A percentile compares a stretch with the other conserved stretches of the same genome.
These are phyloP conservation scores for Dryadomyces quercus-mongolicae DNA, from an alignment of 2,329 filamentous ascomycete species.

Conservation along the genomic window DNA sequence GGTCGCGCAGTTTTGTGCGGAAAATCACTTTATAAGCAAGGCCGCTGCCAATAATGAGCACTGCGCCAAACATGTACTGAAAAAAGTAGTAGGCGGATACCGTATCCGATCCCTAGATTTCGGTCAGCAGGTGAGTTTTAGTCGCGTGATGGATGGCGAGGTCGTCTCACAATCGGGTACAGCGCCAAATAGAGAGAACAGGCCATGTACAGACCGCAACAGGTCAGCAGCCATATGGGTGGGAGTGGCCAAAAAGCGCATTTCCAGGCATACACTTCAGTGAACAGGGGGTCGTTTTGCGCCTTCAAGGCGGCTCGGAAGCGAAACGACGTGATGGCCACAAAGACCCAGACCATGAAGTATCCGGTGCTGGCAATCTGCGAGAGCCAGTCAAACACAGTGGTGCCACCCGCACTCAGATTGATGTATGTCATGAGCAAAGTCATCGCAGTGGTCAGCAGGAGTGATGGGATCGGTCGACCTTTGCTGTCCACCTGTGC, in stretches of 20 bases:
- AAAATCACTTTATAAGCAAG: slow-evolving; percentile 1
- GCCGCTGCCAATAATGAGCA: background rate
- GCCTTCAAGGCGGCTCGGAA: slow-evolving; percentile 5
- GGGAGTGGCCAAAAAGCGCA: slow-evolving; percentile 3
- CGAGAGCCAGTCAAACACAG: slow-evolving; percentile 51
- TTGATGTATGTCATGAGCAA: slow-evolving; percentile 27
- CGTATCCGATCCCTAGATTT: background rate
- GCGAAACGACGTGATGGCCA: slow-evolving; percentile 4
- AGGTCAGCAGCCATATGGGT: slow-evolving; percentile 3
- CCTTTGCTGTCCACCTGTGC: slow-evolving; percentile 44
- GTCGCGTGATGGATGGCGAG: background rate
- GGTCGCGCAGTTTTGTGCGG: background rate
- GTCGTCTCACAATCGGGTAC: slow-evolving; percentile 3
- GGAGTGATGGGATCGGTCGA: slow-evolving; percentile 38
- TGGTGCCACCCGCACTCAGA: slow-evolving; percentile 28
- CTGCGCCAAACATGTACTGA: slow-evolving; percentile 4
- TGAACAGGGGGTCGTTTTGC: slow-evolving; percentile 2
- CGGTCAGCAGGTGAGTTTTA: background rate
- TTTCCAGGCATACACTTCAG: slow-evolving; percentile 1
- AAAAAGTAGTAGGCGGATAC: slow-evolving; percentile 6
- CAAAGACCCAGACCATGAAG: slow-evolving; percentile 7
- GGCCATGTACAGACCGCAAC: slow-evolving; percentile 2
- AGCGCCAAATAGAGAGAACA: slow-evolving; percentile 5
- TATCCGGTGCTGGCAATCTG: slow-evolving; percentile 7
- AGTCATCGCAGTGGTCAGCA: slow-evolving; percentile 15